phyloP scores from a whole-genome alignment of 1,284 basidiomycete species.

The Sporisorium sorghi region DNA sequence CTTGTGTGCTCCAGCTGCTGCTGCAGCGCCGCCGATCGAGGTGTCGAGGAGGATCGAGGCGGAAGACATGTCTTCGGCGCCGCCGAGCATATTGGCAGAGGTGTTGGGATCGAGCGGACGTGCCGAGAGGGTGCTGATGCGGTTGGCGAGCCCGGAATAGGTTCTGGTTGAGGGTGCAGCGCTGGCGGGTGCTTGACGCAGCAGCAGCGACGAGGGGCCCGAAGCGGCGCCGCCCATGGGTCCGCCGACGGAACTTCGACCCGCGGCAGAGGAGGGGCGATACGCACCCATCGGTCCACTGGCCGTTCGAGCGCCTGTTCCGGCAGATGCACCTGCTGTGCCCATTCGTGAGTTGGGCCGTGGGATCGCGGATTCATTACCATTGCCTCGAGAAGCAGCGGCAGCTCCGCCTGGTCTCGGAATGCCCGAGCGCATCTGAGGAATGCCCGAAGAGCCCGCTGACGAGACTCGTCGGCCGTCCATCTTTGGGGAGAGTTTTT shows the following conservation, averaged over 20 bases:
- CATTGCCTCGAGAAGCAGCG: neutral
- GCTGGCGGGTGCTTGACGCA: slow-evolving; percentile 28
- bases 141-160: slow-evolving; percentile 29
- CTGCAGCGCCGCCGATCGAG: slow-evolving; percentile 14
- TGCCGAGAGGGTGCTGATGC: slow-evolving; percentile 39
- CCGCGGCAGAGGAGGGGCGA: slow-evolving; percentile 19
- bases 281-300: slow-evolving; percentile 44
- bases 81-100: slow-evolving; percentile 26
- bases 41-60: slow-evolving; percentile 38
- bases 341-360: slow-evolving; percentile 39
- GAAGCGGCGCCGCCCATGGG: slow-evolving; percentile 7
- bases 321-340: neutral
- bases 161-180: slow-evolving; percentile 38
- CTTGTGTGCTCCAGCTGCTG: slow-evolving; percentile 17
- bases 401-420: slow-evolving; percentile 32
- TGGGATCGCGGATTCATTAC: slow-evolving; percentile 25
- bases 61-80: slow-evolving; percentile 24
- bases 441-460: slow-evolving; percentile 36
- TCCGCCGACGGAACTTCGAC: slow-evolving; percentile 19
- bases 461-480: slow-evolving; percentile 30
- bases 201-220: slow-evolving; percentile 8
- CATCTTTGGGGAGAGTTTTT: slow-evolving; percentile 15
- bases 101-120: slow-evolving; percentile 33
- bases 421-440: slow-evolving; percentile 42
- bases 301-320: slow-evolving; percentile 6